These are phyloP conservation scores for Pyricularia sp. DNA, from an alignment of 2,329 filamentous ascomycete genomes.

Conservation along the genomic window DNA sequence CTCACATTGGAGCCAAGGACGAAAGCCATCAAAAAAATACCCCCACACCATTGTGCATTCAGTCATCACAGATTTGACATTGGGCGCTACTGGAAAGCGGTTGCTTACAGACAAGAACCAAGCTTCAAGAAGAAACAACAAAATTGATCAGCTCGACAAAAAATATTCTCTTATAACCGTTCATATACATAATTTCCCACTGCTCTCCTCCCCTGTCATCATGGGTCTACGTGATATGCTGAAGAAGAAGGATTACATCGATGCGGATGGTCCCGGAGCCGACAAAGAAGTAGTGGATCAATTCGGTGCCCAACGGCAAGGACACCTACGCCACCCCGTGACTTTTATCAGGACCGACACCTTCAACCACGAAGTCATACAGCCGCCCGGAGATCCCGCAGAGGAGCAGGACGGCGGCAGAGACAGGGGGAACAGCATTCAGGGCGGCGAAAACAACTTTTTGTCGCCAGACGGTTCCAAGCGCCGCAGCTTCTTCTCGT, in stretches of 20 bases:
- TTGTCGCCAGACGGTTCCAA: slow-evolving; percentile 8
- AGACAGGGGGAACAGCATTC: slow-evolving; percentile 12
- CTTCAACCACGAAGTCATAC: slow-evolving; percentile 62
- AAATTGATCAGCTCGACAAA: not conserved
- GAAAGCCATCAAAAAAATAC: not conserved
- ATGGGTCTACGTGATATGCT: slow-evolving; percentile 42
- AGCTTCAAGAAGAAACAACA: not conserved
- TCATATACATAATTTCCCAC: not conserved
- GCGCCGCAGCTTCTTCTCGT: slow-evolving; percentile 20
- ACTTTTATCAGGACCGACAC: slow-evolving; percentile 73
- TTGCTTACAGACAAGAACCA: not conserved
- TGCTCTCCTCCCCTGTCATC: not conserved
- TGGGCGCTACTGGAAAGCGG: not conserved
- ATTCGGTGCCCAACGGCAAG: slow-evolving; percentile 11
- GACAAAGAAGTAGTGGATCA: slow-evolving; percentile 23
- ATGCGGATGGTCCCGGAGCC: slow-evolving; percentile 18
- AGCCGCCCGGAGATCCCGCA: slow-evolving; percentile 40
- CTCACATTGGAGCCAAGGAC: not conserved
- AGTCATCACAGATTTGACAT: not conserved
- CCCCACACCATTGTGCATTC: not conserved
- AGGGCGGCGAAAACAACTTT: slow-evolving; percentile 16
- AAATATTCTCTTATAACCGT: too few species aligned
- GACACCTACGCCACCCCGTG: not conserved
- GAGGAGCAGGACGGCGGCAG: slow-evolving; percentile 10
- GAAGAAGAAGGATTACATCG: slow-evolving; percentile 37